A percentile compares a stretch with the other conserved stretches of the same genome.
phyloP scores from a whole-genome alignment of 306 rosid genomes.

The Lathyrus oleraceus region DNA sequence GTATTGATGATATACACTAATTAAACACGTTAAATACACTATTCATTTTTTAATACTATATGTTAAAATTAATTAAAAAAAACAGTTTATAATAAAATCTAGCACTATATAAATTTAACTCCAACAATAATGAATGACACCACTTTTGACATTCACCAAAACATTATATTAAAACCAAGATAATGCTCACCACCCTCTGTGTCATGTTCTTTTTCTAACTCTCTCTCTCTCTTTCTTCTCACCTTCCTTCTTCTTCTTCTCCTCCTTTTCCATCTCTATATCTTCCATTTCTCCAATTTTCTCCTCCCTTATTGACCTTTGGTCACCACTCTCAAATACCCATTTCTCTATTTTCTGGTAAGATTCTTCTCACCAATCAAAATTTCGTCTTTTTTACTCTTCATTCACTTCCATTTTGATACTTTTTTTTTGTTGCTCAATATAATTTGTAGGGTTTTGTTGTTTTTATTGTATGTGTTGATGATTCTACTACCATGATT shows the following conservation, averaged over 20 bases:
- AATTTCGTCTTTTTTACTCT: not conserved
- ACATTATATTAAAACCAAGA: conserved; percentile 35
- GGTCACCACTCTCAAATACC: conserved; percentile 7
- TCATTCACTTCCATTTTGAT: not conserved
- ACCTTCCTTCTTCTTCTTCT: not conserved
- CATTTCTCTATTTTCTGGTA: conserved; percentile 41
- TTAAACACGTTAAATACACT: not conserved
- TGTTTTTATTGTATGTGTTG: not conserved
- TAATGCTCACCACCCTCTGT: conserved; percentile 25
- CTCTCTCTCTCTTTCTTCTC: conserved; percentile 30
- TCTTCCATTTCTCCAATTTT: not conserved
- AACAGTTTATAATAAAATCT: not conserved
- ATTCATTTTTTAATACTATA: no score
- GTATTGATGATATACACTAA: not conserved
- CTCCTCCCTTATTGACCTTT: conserved; percentile 7
- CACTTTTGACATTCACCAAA: conserved; percentile 26
- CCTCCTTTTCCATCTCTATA: not conserved
- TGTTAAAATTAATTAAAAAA: not conserved
- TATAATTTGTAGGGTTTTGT: conserved; percentile 1
- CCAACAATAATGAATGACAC: conserved; percentile 33
- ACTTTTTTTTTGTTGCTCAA: not conserved
- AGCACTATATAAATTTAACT: not conserved
- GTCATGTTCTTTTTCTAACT: conserved; percentile 14
- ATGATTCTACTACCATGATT: conserved; percentile 3
- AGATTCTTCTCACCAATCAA: not conserved